A percentile compares a stretch with the other conserved stretches of the same genome.
phyloP scores from a whole-genome alignment of 2,329 filamentous ascomycete genomes.

The Fusarium sp. region DNA sequence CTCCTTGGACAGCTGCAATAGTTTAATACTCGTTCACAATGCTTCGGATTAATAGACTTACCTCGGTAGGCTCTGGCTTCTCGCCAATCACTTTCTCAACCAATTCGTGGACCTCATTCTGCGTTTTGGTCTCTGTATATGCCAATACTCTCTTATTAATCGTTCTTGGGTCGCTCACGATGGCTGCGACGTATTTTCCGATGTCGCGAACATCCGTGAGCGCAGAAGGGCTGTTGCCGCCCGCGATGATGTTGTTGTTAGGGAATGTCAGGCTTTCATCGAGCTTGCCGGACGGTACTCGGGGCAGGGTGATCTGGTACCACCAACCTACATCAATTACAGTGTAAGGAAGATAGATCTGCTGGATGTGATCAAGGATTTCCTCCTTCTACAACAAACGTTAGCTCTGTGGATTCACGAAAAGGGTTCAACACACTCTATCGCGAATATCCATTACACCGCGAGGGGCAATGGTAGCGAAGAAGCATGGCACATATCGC shows the following conservation, averaged over 20 bases:
- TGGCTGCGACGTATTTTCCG: constrained; percentile 8
- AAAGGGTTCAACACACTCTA: background rate
- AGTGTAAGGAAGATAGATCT: constrained; percentile 63
- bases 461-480: constrained; percentile 57
- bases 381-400: constrained; percentile 56
- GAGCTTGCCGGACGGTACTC: constrained; percentile 9
- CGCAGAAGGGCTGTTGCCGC: background rate
- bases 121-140: constrained; percentile 1
- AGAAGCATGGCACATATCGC: constrained; percentile 65
- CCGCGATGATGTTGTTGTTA: constrained; percentile 11
- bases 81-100: constrained; percentile 4
- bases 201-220: background rate
- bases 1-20: constrained; percentile 4
- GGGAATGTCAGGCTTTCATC: background rate
- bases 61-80: constrained; percentile 7
- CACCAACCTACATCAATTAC: constrained; percentile 17
- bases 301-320: constrained; percentile 10
- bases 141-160: constrained; percentile 15
- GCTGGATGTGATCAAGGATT: constrained; percentile 61
- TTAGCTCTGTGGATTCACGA: background rate
- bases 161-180: background rate
- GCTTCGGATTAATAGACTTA: background rate
- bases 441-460: constrained; percentile 46
- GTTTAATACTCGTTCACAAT: accelerated
- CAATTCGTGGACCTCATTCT: constrained; percentile 1